Evolutionary conservation across 2,329 filamentous ascomycete genomes (phyloP).

Genomic region (Aotearoamyces nothofagi): DNA sequence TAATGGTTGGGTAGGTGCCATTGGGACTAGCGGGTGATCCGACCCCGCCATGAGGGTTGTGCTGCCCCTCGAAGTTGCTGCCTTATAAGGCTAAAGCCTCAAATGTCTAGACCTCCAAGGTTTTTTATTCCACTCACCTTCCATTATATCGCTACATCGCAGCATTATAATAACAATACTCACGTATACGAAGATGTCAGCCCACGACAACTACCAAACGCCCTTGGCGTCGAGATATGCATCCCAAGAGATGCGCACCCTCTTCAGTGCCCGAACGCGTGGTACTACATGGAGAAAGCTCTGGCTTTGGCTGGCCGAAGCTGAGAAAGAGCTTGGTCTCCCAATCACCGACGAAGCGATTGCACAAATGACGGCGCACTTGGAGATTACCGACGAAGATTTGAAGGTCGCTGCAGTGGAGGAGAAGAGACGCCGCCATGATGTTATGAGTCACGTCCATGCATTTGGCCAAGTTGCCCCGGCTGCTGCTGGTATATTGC

Average conservation of each 20-base stretch:
- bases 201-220: slow-evolving; percentile 51
- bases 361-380: slow-evolving; percentile 57
- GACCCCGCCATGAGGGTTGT: too few species aligned
- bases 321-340: slow-evolving; percentile 67
- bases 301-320: slow-evolving; percentile 73
- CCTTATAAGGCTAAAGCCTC: too few species aligned
- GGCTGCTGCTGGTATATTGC: slow-evolving; percentile 69
- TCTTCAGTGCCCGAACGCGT: slow-evolving; percentile 1
- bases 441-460: slow-evolving; percentile 52
- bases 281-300: slow-evolving; percentile 59
- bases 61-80: too few species aligned
- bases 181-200: too few species aligned
- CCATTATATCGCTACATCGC: too few species aligned
- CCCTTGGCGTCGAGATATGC: slow-evolving; percentile 60
- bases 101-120: too few species aligned
- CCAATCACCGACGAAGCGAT: slow-evolving; percentile 62
- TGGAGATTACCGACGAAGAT: slow-evolving; percentile 62
- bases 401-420: slow-evolving; percentile 63
- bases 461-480: slow-evolving; percentile 61
- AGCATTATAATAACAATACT: too few species aligned
- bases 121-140: too few species aligned
- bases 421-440: slow-evolving; percentile 57
- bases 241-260: slow-evolving; percentile 25
- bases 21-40: too few species aligned
- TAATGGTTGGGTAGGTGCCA: too few species aligned